Percentiles rank a stretch among this genome's conserved stretches.
phyloP scores from a whole-genome alignment of 2,329 filamentous ascomycete genomes.

The Penicillium crustosum region DNA sequence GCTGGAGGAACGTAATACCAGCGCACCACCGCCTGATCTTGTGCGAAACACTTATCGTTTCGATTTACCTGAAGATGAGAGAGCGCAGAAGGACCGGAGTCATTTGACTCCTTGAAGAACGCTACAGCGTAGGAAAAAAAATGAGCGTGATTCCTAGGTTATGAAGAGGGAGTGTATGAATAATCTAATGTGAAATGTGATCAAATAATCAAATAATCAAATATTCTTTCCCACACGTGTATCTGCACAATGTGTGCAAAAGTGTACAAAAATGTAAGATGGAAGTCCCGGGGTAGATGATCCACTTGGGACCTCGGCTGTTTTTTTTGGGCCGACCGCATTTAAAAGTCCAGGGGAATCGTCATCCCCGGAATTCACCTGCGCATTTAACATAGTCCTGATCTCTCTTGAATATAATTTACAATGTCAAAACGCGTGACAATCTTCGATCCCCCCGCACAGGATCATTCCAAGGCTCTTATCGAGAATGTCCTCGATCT shows the following conservation, averaged over 20 bases:
- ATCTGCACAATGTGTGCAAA: neutral
- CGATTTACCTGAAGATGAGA: slow-evolving; percentile 20
- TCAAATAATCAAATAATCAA: neutral
- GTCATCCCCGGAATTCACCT: slow-evolving; percentile 4
- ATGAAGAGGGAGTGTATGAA: neutral
- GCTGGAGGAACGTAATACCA: slow-evolving; percentile 30
- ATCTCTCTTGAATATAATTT: neutral
- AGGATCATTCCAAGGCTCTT: slow-evolving; percentile 69
- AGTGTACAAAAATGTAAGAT: neutral
- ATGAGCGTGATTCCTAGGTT: no score
- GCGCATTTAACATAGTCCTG: neutral
- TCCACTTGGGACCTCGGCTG: slow-evolving; percentile 20
- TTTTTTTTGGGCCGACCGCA: slow-evolving; percentile 3
- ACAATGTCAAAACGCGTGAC: slow-evolving; percentile 49
- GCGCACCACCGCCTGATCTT: slow-evolving; percentile 29
- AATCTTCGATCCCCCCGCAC: slow-evolving; percentile 71
- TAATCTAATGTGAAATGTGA: neutral
- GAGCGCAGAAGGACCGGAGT: slow-evolving; percentile 3
- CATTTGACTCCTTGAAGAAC: neutral
- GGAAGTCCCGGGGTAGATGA: neutral
- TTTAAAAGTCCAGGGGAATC: slow-evolving; percentile 10
- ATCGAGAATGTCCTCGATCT: slow-evolving; percentile 90
- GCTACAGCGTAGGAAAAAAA: no score
- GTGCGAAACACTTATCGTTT: slow-evolving; percentile 31
- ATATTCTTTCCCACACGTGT: neutral